Base-by-base conservation (phyloP, 2,329 filamentous ascomycete genomes). In the Fusarium clavum region DNA sequence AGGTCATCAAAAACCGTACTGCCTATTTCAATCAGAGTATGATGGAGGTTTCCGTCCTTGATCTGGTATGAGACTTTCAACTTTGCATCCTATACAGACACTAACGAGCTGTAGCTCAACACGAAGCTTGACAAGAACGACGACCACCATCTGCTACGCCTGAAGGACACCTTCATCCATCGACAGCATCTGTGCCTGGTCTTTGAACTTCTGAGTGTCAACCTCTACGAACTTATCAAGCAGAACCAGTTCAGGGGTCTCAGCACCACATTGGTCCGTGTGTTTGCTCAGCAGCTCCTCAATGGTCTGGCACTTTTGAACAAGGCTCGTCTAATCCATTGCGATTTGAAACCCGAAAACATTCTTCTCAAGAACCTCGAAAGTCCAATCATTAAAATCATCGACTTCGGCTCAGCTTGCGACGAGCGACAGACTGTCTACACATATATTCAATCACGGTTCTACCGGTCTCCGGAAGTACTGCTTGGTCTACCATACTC, bases 11-110 rank as follows among this genome's bases (percentile, higher is more conserved):
- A 83, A 99, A 99, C 81, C 91, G 95, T 76, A 99, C 96, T 3
- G 96, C 96, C 40, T 99, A 99, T 81, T 99, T 99, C 84, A 99
- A 99, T 79, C 96, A 99, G 81, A 98, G 96, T 81, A 99, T 99
- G 96, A 99, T 99, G 96, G 96, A 99, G 79, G 96, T 99, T 32
- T 99, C 96, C 3, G 96, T 99, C 25, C 86, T 99, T 61, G 96
- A 99, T 81, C 79, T 99, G 86, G 94, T 97, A 86, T 61, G 88
- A 74, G 22, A 27, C 29, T 20, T 16, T 30, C 18, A 34, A 20
- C n/a, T 22, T 22, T 40, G 12, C 24, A 32, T 12, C 10, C 24
- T 16, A 16, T 25, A 20, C n/a, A 38, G 38, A 25, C 29, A 63
- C 79, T 80, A 71, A 81, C 70, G 38, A 24, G 16, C 14, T 49